phyloP scores from a whole-genome alignment of 768 basidiomycete genomes.

The Suillus plorans region DNA sequence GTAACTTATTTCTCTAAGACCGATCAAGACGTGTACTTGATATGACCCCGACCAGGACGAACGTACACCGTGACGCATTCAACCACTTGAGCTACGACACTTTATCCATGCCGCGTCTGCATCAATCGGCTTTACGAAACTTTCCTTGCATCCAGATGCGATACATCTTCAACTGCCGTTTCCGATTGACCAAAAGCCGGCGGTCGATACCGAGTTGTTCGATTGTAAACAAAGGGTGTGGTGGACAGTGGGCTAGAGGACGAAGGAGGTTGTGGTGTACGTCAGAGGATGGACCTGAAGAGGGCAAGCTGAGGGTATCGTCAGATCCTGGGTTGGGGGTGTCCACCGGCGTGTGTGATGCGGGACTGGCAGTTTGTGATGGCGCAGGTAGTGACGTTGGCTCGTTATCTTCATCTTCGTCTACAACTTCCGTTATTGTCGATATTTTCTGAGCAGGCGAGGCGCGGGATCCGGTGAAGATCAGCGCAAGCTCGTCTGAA shows the following conservation, averaged over 20 bases:
- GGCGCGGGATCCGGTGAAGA: constrained; percentile 68
- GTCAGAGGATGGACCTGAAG: constrained; percentile 16
- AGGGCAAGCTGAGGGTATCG: not conserved
- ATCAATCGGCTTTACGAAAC: constrained; percentile 52
- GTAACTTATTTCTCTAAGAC: not conserved
- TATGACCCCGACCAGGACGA: not conserved
- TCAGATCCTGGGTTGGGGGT: not conserved
- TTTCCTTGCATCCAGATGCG: constrained; percentile 93
- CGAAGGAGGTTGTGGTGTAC: constrained; percentile 38
- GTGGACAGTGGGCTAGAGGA: constrained; percentile 23
- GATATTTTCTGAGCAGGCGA: constrained; percentile 32
- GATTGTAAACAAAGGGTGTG: constrained; percentile 72
- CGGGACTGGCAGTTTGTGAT: constrained; percentile 2
- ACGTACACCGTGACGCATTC: not conserved
- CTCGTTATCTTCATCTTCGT: constrained; percentile 30
- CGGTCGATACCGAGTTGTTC: constrained; percentile 88
- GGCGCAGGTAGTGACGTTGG: not conserved
- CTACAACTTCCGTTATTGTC: constrained; percentile 32
- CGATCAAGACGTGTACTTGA: not conserved
- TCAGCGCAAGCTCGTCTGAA: constrained; percentile 72
- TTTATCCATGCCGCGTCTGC: not conserved
- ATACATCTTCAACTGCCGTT: constrained; percentile 96
- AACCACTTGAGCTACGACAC: no score
- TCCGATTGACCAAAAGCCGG: constrained; percentile 88
- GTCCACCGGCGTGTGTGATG: constrained; percentile 13